Evolutionary conservation across 345 rosid species (phyloP).

Genomic region (Cardamine occulta): DNA sequence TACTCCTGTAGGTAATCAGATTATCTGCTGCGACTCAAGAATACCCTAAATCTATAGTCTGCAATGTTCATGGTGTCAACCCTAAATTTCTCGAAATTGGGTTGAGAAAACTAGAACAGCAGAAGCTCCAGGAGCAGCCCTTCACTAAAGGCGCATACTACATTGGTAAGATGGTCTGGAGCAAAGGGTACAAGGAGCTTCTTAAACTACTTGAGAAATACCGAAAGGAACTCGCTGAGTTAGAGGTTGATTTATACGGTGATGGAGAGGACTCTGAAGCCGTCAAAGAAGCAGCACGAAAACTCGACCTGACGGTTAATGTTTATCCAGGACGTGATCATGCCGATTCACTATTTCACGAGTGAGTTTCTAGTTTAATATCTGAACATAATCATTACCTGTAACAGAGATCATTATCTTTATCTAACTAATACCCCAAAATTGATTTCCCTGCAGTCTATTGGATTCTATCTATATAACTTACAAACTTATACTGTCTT

Average conservation of each 20-base stretch:
- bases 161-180: constrained; percentile 98
- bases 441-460: background rate
- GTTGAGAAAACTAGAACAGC: constrained; percentile 61
- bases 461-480: background rate
- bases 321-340: constrained; percentile 89
- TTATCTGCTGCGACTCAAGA: constrained; percentile 95
- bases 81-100: constrained; percentile 93
- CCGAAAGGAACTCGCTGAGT: constrained; percentile 68
- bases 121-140: constrained; percentile 52
- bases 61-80: constrained; percentile 97
- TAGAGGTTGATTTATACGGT: constrained; percentile 86
- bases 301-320: constrained; percentile 60
- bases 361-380: constrained; percentile 57
- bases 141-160: constrained; percentile 84
- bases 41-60: constrained; percentile 72
- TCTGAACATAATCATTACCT: background rate
- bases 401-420: background rate
- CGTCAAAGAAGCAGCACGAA: constrained; percentile 65
- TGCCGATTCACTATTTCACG: constrained; percentile 80
- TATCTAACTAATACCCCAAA: background rate
- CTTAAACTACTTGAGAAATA: constrained; percentile 69
- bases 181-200: constrained; percentile 93
- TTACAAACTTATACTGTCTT: background rate
- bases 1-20: constrained; percentile 71
- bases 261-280: constrained; percentile 85